Evolutionary conservation across 768 basidiomycete genomes (phyloP).

Genomic region (Agrocybe praecox): DNA sequence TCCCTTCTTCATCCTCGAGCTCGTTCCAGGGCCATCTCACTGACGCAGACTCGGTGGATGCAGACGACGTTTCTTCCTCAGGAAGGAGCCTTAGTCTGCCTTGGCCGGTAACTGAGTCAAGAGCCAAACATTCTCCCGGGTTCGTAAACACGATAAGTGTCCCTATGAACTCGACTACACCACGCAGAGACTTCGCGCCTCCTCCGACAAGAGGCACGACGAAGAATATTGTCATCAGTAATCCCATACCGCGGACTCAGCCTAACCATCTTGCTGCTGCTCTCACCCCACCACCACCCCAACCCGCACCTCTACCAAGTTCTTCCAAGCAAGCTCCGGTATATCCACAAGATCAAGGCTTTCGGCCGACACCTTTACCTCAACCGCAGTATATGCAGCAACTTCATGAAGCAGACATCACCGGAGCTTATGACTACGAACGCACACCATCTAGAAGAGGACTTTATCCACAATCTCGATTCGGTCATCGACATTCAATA

Average conservation of each 20-base stretch:
- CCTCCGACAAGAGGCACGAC: slow-evolving; percentile 2
- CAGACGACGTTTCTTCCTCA: slow-evolving; percentile 17
- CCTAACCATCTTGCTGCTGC: neutral
- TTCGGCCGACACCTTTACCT: neutral
- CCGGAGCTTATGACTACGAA: neutral
- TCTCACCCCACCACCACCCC: neutral
- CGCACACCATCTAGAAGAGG: neutral
- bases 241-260: slow-evolving; percentile 32
- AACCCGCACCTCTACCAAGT: neutral
- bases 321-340: neutral
- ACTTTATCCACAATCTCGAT: neutral
- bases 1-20: neutral
- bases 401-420: neutral
- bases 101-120: slow-evolving; percentile 27
- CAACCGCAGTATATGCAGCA: neutral
- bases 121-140: slow-evolving; percentile 9
- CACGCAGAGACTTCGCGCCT: slow-evolving; percentile 14
- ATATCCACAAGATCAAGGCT: neutral
- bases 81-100: slow-evolving; percentile 25
- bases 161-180: neutral
- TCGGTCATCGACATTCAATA: neutral
- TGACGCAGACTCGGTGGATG: slow-evolving; percentile 10
- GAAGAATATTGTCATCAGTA: slow-evolving; percentile 30
- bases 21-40: neutral
- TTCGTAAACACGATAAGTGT: neutral